These are phyloP conservation scores for Leishmania martiniquensis DNA, from an alignment of 208 protist species.

Conservation along the genomic window DNA sequence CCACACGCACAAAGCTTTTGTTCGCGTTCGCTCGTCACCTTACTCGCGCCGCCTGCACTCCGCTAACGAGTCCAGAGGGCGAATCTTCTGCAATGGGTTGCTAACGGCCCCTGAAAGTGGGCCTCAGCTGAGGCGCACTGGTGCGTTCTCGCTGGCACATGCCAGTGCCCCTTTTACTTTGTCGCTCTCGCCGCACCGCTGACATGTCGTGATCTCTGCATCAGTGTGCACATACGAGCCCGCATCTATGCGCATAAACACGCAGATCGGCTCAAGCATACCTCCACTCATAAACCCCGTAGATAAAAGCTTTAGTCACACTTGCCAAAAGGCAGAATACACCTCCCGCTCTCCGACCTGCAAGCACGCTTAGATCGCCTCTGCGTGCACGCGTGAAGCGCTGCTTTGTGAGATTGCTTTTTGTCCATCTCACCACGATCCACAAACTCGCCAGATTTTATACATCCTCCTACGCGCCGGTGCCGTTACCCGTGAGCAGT, in stretches of 20 bases:
- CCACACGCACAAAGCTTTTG: background rate
- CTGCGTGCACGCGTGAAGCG: background rate
- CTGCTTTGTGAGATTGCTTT: no score
- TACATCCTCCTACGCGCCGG: background rate
- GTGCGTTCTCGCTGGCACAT: background rate
- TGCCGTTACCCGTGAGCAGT: background rate
- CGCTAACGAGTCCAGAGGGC: background rate
- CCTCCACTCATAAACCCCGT: conserved; percentile 9
- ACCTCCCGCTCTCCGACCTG: background rate
- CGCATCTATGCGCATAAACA: background rate
- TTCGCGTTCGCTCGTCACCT: background rate
- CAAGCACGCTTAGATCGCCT: background rate
- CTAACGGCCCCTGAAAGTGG: background rate
- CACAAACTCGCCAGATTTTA: no score
- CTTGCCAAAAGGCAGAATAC: background rate
- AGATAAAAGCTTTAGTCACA: background rate
- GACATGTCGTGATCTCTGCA: background rate
- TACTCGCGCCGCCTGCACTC: background rate
- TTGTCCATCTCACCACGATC: no score
- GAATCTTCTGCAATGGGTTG: background rate
- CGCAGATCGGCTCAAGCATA: conserved; percentile 9
- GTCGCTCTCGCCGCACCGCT: background rate
- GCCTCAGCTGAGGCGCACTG: no score
- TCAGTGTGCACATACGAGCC: background rate
- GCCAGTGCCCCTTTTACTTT: background rate